Conservation (phyloP, 768 basidiomycete species). For the Tricholoma matsutake region DNA sequence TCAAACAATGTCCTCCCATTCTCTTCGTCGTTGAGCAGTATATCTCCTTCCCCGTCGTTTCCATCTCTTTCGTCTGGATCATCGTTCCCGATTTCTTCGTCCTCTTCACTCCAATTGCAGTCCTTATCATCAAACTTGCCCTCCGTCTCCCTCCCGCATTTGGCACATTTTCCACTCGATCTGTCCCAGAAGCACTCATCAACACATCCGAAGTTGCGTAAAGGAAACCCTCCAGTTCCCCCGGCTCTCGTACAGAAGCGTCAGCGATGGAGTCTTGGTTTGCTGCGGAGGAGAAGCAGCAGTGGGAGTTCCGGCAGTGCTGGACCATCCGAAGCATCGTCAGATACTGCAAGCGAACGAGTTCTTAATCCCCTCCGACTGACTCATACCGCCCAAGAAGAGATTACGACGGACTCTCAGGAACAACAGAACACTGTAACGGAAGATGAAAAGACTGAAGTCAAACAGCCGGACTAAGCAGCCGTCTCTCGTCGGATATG, state of each 20-base stretch:
- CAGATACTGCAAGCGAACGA: background rate
- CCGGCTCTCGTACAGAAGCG: slow-evolving; percentile 27
- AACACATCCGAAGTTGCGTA: slow-evolving; percentile 23
- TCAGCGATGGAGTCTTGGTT: slow-evolving; percentile 19
- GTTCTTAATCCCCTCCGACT: background rate
- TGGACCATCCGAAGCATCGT: background rate
- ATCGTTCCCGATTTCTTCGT: slow-evolving; percentile 2
- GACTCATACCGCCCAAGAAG: background rate
- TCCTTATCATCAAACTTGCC: slow-evolving; percentile 14
- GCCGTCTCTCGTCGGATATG: background rate
- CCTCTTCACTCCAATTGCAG: slow-evolving; percentile 7
- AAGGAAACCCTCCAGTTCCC: slow-evolving; percentile 23
- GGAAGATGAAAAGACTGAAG: background rate
- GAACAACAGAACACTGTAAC: background rate
- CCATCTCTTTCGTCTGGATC: slow-evolving; percentile 9
- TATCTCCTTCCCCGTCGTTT: slow-evolving; percentile 5
- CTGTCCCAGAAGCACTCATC: slow-evolving; percentile 11
- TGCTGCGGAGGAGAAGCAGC: slow-evolving; percentile 12
- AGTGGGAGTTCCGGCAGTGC: slow-evolving; percentile 2
- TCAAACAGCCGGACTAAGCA: background rate
- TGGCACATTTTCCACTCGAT: slow-evolving; percentile 9
- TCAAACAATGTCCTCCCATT: background rate
- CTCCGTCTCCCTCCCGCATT: slow-evolving; percentile 10
- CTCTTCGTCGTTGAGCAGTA: background rate
- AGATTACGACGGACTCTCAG: background rate